Evolutionary conservation across 371 early-diverging fungal genomes (phyloP).

Genomic region (Rhizopus microsporus): DNA sequence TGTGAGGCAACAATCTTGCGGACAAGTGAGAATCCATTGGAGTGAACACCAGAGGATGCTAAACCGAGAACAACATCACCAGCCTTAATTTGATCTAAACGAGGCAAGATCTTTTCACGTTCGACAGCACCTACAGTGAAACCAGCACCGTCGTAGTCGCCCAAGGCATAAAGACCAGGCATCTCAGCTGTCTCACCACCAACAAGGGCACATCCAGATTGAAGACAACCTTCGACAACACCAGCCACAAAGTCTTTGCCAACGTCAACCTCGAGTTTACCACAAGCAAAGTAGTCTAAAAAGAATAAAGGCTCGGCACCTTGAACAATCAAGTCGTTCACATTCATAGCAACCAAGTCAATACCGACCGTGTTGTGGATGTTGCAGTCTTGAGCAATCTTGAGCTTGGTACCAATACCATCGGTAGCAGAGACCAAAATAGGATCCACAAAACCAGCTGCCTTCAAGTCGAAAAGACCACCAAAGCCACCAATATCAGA

Average conservation of each 20-base stretch:
- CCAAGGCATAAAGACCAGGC: slow-evolving; percentile 91
- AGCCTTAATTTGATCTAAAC: slow-evolving; percentile 69
- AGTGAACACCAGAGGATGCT: slow-evolving; percentile 93
- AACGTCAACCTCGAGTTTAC: slow-evolving; percentile 89
- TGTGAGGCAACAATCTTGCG: slow-evolving; percentile 81
- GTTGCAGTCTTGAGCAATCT: slow-evolving; percentile 84
- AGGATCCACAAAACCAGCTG: slow-evolving; percentile 88
- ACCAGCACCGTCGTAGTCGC: slow-evolving; percentile 95
- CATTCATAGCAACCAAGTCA: slow-evolving; percentile 98
- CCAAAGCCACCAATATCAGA: slow-evolving; percentile 98
- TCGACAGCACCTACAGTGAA: slow-evolving; percentile 98
- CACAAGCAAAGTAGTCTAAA: slow-evolving; percentile 96
- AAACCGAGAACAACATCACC: slow-evolving; percentile 92
- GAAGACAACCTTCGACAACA: slow-evolving; percentile 90
- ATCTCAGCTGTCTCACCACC: slow-evolving; percentile 99
- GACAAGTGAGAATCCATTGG: slow-evolving; percentile 96
- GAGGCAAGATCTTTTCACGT: slow-evolving; percentile 84
- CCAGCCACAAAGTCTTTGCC: slow-evolving; percentile 91
- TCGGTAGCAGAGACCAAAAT: slow-evolving; percentile 96
- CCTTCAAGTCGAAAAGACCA: slow-evolving; percentile 94
- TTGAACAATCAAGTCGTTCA: slow-evolving; percentile 98
- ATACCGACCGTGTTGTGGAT: slow-evolving; percentile 93
- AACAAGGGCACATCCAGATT: slow-evolving; percentile 93
- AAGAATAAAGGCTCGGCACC: slow-evolving; percentile 98
- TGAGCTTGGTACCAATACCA: slow-evolving; percentile 98